Conservation (phyloP, 805 yeast genomes). For the Monosporozyma aquatica region DNA sequence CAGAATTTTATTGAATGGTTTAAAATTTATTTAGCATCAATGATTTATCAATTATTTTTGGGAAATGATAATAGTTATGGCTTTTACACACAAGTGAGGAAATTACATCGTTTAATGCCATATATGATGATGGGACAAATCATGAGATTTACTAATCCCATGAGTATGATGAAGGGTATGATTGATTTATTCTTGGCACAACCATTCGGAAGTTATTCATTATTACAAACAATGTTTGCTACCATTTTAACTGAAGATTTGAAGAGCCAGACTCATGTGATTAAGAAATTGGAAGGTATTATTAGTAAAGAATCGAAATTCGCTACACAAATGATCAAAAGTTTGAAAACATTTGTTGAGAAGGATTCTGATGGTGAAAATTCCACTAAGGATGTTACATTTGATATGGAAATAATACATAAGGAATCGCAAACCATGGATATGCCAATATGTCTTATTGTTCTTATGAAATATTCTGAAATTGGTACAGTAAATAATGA, state of each 20-base stretch:
- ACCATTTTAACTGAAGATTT: conserved; percentile 70
- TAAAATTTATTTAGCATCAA: conserved; percentile 74
- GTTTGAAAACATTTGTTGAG: conserved; percentile 28
- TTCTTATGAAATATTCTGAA: conserved; percentile 21
- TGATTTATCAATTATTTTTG: conserved; percentile 68
- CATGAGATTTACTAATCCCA: conserved; percentile 77
- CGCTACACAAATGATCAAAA: conserved; percentile 21
- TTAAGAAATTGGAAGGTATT: conserved; percentile 40
- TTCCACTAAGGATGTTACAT: conserved; percentile 6
- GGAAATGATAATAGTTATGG: conserved; percentile 79
- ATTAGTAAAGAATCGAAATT: conserved; percentile 7
- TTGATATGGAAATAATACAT: conserved; percentile 26
- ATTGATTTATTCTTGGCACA: conserved; percentile 78
- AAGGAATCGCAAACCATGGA: conserved; percentile 24
- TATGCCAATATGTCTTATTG: conserved; percentile 22
- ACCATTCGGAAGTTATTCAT: conserved; percentile 56
- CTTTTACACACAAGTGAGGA: conserved; percentile 56
- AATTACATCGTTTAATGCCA: conserved; percentile 72
- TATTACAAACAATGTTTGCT: conserved; percentile 66
- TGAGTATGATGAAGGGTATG: conserved; percentile 68
- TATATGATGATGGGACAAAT: conserved; percentile 70
- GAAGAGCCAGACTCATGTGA: conserved; percentile 47
- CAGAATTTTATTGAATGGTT: conserved; percentile 71
- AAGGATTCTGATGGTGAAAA: conserved; percentile 26
- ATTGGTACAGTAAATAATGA: conserved; percentile 13